Percentiles rank a stretch among this genome's conserved stretches.
Evolutionary conservation across 2,329 filamentous ascomycete species (phyloP).

Genomic region (Trichoderma endophyticum): DNA sequence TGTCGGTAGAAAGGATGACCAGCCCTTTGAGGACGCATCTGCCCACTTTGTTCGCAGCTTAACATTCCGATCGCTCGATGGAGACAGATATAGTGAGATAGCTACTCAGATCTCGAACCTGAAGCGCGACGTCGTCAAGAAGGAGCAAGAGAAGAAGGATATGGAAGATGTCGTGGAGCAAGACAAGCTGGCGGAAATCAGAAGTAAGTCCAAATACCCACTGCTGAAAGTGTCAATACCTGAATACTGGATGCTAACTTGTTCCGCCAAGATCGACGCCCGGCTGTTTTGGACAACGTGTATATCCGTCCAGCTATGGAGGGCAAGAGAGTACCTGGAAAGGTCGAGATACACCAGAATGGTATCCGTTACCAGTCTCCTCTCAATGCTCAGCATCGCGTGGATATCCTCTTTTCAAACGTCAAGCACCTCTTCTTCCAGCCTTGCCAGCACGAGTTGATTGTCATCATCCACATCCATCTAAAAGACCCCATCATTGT

Average conservation of each 20-base stretch:
- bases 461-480: slow-evolving; percentile 97
- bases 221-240: background rate
- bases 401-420: slow-evolving; percentile 96
- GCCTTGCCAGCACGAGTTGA: slow-evolving; percentile 90
- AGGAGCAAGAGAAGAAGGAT: slow-evolving; percentile 98
- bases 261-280: slow-evolving; percentile 68
- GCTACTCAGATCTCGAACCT: slow-evolving; percentile 91
- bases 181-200: slow-evolving; percentile 91
- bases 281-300: slow-evolving; percentile 85
- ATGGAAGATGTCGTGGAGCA: slow-evolving; percentile 99
- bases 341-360: slow-evolving; percentile 97
- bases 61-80: slow-evolving; percentile 89
- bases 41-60: slow-evolving; percentile 95
- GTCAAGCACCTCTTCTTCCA: slow-evolving; percentile 99
- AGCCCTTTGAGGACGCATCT: slow-evolving; percentile 93
- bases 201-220: slow-evolving; percentile 59
- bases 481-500: slow-evolving; percentile 97
- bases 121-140: slow-evolving; percentile 87
- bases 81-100: slow-evolving; percentile 84
- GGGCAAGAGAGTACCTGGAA: slow-evolving; percentile 92
- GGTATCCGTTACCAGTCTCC: slow-evolving; percentile 92
- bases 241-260: slow-evolving; percentile 36
- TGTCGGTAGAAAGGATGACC: slow-evolving; percentile 94
- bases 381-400: slow-evolving; percentile 73
- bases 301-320: slow-evolving; percentile 95